Percentiles rank a stretch among this genome's conserved stretches.
phyloP scores from a whole-genome alignment of 768 basidiomycete species.

The Podaxis sp. region DNA sequence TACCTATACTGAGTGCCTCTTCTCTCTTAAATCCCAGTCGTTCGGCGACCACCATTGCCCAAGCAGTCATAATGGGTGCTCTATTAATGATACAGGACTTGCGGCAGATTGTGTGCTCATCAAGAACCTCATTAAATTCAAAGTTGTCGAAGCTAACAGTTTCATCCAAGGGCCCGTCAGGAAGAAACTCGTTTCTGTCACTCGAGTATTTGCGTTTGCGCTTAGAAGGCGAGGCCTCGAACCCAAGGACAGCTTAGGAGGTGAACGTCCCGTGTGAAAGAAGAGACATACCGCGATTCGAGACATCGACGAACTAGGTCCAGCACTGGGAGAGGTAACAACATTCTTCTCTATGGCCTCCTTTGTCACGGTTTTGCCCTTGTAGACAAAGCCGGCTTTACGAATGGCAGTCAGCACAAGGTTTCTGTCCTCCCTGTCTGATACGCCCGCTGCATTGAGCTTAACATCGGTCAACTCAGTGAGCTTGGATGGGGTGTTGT shows the following conservation, averaged over 20 bases:
- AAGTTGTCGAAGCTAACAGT: conserved; percentile 47
- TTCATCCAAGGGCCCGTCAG: conserved; percentile 46
- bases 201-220: conserved; percentile 51
- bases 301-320: conserved; percentile 3
- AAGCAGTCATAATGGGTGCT: conserved; percentile 92
- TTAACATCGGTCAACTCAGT: conserved; percentile 54
- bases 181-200: conserved; percentile 56
- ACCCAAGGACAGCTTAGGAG: background rate
- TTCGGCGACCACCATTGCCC: conserved; percentile 85
- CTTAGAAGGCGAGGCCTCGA: conserved; percentile 41
- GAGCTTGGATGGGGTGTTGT: conserved; percentile 58
- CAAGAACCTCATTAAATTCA: conserved; percentile 68
- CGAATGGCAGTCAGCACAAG: conserved; percentile 53
- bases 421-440: conserved; percentile 62
- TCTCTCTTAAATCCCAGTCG: conserved; percentile 81
- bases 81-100: conserved; percentile 78
- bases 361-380: conserved; percentile 20
- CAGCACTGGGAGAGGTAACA: conserved; percentile 12
- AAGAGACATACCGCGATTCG: background rate
- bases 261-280: conserved; percentile 1
- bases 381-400: conserved; percentile 55
- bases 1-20: conserved; percentile 91
- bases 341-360: conserved; percentile 16
- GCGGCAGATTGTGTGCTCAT: conserved; percentile 56
- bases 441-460: conserved; percentile 53